Base-by-base conservation (phyloP, 768 basidiomycete species). In the Psilocybe cubensis region DNA sequence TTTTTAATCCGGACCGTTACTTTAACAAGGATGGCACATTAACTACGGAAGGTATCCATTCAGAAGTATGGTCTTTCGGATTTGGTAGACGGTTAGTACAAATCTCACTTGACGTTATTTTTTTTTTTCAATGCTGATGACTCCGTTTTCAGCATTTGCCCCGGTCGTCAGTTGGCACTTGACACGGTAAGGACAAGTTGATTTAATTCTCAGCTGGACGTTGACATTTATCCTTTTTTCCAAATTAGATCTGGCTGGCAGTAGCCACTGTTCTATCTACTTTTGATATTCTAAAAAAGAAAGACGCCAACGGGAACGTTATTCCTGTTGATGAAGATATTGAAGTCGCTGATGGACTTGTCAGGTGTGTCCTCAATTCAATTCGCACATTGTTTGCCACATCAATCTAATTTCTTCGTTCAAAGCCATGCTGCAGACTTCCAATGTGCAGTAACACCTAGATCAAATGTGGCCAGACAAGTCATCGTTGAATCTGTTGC, bases 1-100 rank as follows among this genome's bases (percentile, higher is more conserved):
- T 48, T 24, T 72, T 71, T 56, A 63, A 63, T 3, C 70, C 71
- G 3, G 66, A 67, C n/a, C 61, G 70, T 23, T 70, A 67, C 61
- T 47, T 68, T 38, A 31, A 54, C 53, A 14, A 45, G 21, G 48
- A 62, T 23, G 62, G 62, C 11, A 51, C 53, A 4, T 46, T 64
- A 10, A 54, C 45, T 4, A 42, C 40, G 20, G 59, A 61, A 21
- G 53, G 52, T 8, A 48, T 28, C 11, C 46, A 48, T 28, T 48
- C 46, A 4, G 45, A 59, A 18, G 42, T 50, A 4, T 58, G 55
- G 59, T 45, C 58, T 3, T 67, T 64, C 44, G 66, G 66, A 20
- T 67, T 59, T 45, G 66, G 66, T 10, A 52, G 66, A 56, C 52
- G 66, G 63, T 61, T 27, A 67, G 70, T 48, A 7, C 0, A 29